These are phyloP conservation scores for Aspergillus pseudonomiae DNA, from an alignment of 2,329 filamentous ascomycete species.

Conservation along the genomic window DNA sequence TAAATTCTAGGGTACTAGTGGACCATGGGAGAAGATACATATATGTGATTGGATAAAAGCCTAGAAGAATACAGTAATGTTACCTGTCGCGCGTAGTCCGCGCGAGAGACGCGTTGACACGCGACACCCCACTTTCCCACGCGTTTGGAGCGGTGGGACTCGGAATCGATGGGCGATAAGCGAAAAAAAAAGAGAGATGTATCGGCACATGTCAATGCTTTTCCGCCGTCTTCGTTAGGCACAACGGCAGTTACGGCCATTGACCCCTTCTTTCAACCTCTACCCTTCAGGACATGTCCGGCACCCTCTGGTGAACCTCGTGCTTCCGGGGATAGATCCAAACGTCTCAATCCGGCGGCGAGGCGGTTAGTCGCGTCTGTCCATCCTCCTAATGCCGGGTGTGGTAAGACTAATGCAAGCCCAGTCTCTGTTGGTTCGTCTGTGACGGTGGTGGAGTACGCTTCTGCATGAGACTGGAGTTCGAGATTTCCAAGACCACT, in stretches of 20 bases:
- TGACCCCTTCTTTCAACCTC: background rate
- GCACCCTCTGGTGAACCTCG: background rate
- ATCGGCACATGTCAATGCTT: constrained; percentile 9
- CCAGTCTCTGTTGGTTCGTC: constrained; percentile 22
- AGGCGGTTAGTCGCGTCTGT: constrained; percentile 12
- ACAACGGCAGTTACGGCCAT: background rate
- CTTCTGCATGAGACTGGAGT: constrained; percentile 25
- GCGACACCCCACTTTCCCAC: constrained; percentile 23
- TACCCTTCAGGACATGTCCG: background rate
- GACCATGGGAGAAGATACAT: background rate
- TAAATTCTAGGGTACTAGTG: background rate
- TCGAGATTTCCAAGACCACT: constrained; percentile 14
- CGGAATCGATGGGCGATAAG: background rate
- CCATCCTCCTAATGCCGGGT: constrained; percentile 7
- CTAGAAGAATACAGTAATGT: constrained; percentile 15
- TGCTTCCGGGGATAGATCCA: background rate
- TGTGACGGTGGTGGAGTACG: constrained; percentile 19
- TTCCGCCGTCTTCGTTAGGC: background rate
- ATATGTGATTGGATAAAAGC: background rate
- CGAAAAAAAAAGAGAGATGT: background rate
- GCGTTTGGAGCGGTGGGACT: constrained; percentile 14
- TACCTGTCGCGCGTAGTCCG: constrained; percentile 25
- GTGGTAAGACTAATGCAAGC: constrained; percentile 25
- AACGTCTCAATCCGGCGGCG: background rate
- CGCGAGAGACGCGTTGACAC: constrained; percentile 23